Evolutionary conservation across 73 alveolate genomes (phyloP), one percentile per base, ranked within the genome.

Genomic region (Paramecium sonneborni): DNA sequence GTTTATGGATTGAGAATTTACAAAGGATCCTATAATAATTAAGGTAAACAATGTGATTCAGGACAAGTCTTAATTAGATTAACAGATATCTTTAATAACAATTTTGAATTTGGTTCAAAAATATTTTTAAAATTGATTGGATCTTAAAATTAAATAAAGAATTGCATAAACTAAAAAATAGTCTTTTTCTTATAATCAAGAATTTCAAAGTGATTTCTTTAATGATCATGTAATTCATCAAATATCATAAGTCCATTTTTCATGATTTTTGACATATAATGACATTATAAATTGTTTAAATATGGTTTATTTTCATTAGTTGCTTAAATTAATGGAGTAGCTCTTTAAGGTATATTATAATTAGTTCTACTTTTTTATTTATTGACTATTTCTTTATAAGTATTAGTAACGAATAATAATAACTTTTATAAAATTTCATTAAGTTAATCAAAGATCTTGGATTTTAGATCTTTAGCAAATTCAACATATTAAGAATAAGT

Each of bases 41-140:
- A 20, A 6, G 90, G 74, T 2, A 79, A 15, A 46, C 90, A 79
- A 24, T 39, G 69, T n/a, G 69, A 41, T 79, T 79, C 90, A 9
- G 90, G 90, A 8, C 90, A 79, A 12, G 69, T 38, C 32, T 79
- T 79, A 20, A 43, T 79, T 38, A 79, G 18, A 14, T 34, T 44
- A 4, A 79, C 90, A 12, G 90, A 79, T n/a, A 79, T 79, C 32
- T 30, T 79, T 41, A 79, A 34, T 2, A 79, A 9, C 18, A 43
- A 62, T 44, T 79, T 79, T 18, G 90, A 32, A 79, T 79, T 79
- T 0, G 90, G 90, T 79, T 79, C 90, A 79, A 79, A 79, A 14
- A 79, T 44, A 7, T 79, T 79, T 8, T 79, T 79, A 34, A 79
- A 79, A 46, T 79, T 79, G 2, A 43, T 79, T 0, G 90, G 74